Base-by-base conservation (phyloP, 306 rosid genomes). In the Medicago lupulina region DNA sequence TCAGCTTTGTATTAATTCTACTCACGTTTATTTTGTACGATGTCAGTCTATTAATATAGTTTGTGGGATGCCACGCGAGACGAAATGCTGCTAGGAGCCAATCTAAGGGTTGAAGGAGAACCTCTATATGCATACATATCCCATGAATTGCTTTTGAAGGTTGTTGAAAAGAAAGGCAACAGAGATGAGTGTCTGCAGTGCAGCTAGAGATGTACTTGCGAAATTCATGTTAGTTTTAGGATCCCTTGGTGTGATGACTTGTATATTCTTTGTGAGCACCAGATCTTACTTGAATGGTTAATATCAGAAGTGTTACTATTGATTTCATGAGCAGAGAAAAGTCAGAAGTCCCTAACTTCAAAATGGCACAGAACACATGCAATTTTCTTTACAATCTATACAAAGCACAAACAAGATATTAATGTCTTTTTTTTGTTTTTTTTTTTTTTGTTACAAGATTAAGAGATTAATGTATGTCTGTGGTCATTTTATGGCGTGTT, bases 61-160 rank as follows among this genome's bases (percentile, higher is more conserved):
- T 92, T 31, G 93, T 90, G 76, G 97, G 97, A 66, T 92, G 97
- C 82, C 88, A 93, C 63, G 96, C 94, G 0, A 83, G 97, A 75
- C 79, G 96, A 87, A 92, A 88, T 80, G 97, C 96, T 66, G 80
- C 90, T 8, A 82, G 86, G 66, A 73, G 71, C 75, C 81, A 70
- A 64, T 76, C 96, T 1, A 92, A 92, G 79, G 79, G 78, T 58
- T 89, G 83, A 87, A 79, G 49, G 31, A 39, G 23, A 10, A 25
- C 1, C 57, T 67, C 31, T 28, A n/a, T 14, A 17, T 51, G 66
- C 50, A 59, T 28, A 28, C 31, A 28, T 28, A 25, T 25, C 28
- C 43, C 46, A 43, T 44, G 38, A 66, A 21, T 17, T 34, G 57
- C 25, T 71, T 70, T 47, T 40, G 66, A 1, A 77, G 59, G 71